These are phyloP conservation scores for Hanseniaspora thailandica DNA, from an alignment of 805 yeast species.

Conservation along the genomic window DNA sequence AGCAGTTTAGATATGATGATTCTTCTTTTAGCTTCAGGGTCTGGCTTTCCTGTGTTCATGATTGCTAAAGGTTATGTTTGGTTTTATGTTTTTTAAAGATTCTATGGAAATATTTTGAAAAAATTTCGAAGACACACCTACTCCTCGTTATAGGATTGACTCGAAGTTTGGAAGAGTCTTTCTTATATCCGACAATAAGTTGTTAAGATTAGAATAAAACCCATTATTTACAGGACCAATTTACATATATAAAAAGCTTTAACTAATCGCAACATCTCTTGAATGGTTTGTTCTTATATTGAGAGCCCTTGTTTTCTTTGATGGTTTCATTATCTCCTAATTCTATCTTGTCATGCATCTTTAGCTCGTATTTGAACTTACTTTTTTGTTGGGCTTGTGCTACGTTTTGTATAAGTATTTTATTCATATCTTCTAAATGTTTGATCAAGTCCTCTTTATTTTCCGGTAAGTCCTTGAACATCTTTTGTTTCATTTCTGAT, in stretches of 20 bases:
- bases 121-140: no score
- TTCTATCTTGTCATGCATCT: slow-evolving; percentile 72
- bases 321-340: slow-evolving; percentile 81
- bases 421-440: slow-evolving; percentile 58
- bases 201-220: no score
- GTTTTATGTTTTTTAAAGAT: neutral
- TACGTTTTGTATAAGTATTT: slow-evolving; percentile 57
- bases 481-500: slow-evolving; percentile 16
- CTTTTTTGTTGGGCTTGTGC: slow-evolving; percentile 42
- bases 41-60: no score
- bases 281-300: slow-evolving; percentile 35
- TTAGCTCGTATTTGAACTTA: slow-evolving; percentile 33
- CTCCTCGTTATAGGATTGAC: no score
- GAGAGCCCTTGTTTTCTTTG: slow-evolving; percentile 38
- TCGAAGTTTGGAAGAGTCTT: no score
- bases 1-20: slow-evolving; percentile 57
- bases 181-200: neutral
- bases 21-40: slow-evolving; percentile 35
- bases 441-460: slow-evolving; percentile 42
- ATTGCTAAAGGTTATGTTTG: neutral
- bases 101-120: no score
- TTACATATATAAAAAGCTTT: neutral
- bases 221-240: neutral
- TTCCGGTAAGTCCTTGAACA: slow-evolving; percentile 35
- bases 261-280: slow-evolving; percentile 44